Evolutionary conservation across 495 filamentous ascomycete genomes (phyloP), one percentile per base, ranked within the genome.

Genomic region (Penicillium turbatum): DNA sequence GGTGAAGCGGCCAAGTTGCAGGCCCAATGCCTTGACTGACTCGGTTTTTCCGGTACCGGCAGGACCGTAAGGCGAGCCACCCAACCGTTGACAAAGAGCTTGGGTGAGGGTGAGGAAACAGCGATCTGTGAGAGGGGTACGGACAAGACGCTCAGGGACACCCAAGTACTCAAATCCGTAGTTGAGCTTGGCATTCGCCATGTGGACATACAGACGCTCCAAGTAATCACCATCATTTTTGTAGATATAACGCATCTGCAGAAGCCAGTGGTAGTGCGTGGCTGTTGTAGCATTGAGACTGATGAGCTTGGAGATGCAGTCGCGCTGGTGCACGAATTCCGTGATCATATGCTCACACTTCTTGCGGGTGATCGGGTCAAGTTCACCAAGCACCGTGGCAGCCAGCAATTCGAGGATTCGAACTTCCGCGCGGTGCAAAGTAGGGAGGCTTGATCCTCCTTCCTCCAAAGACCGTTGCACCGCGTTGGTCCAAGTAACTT

Each of bases 1-100:
- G 12, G 95, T 99, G 68, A 97, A 99, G 47, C 93, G 86, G 65
- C 93, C 93, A 45, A 99, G 86, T 66, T 99, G 91, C 4, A 97
- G 81, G 75, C 93, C 93, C 27, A 99, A 80, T 26, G 93, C 93
- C 72, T 99, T 99, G 62, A 99, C 93, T 0, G 93, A 97, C 64
- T 99, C 93, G 0, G 93, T 99, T 72, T 99, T 99, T 66, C 93
- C 93, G n/a, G 93, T 99, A 75, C 93, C 93, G 36, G 93, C 93
- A 35, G 93, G 93, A 26, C 93, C 93, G 63, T 99, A 99, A 3
- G 93, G 93, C 39, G 93, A 99, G 39, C 93, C 93, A 71, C 93
- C 93, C 36, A 99, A 82, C 64, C 91, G 82, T 65, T 99, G 93
- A 64, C 88, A 95, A 37, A 97, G 79, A 6, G 93, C 93, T 75